Base-by-base conservation (phyloP, 805 yeast genomes). In the Yarrowia deformans region DNA sequence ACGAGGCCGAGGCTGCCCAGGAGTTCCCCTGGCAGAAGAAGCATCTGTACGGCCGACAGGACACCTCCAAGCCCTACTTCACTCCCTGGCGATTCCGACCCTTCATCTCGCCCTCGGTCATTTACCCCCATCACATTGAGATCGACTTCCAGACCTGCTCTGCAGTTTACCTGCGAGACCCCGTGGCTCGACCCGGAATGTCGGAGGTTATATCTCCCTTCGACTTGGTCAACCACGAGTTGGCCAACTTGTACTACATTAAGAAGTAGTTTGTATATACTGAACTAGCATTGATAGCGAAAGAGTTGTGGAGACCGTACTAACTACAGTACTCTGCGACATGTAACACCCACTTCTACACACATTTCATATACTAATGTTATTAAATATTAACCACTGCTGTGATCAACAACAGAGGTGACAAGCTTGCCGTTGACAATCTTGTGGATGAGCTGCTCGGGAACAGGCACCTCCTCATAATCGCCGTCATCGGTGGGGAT, bases 51-150 rank as follows among this genome's bases (percentile, higher is more conserved):
- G 98, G 98, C 29, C 88, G 97, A 75, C 79, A 86, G 73, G 89
- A 91, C 68, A 89, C 93, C 16, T 76, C 82, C 18, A 93, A 90
- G 80, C 85, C 93, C 4, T 95, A 89, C 80, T 95, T 94, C 83
- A 92, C 98, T 2, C 99, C 99, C 67, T 95, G 98, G 98, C 85
- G 88, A 70, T 96, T 97, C 73, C 89, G 97, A 80, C 95, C 92
- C 54, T 95, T 94, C 80, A 80, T 95, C 72, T 93, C 97, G 1
- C 96, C 97, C 58, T 91, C 93, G 79, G 95, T 98, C 13, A 85
- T 95, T 70, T 84, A 91, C 75, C 99, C 99, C 37, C 88, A 90
- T 72, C 98, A 95, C 79, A 82, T 95, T 68, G 98, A 95, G 81
- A 82, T 95, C 55, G 90, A 97, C 29, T 94, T 91, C 79, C 85